Conservation (phyloP, 345 rosid species). For the Isatis tinctoria region DNA sequence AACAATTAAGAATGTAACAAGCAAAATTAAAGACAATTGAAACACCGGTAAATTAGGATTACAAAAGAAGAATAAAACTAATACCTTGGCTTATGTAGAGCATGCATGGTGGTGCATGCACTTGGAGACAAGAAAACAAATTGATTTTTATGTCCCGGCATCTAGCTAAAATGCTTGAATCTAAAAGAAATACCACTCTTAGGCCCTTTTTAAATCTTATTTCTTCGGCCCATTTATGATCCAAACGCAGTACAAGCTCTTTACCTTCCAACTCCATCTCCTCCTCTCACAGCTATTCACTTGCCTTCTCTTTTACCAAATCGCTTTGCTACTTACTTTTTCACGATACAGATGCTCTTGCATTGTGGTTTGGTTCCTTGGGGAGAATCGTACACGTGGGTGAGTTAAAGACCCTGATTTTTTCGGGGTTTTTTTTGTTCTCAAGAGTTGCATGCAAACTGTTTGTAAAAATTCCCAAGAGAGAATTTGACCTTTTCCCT, state of each 20-base stretch:
- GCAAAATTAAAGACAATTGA: neutral
- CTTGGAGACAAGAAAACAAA: neutral
- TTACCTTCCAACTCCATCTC: neutral
- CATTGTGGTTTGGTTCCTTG: neutral
- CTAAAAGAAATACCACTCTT: too few relatives aligned
- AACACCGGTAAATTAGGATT: neutral
- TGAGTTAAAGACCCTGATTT: neutral
- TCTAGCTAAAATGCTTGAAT: too few relatives aligned
- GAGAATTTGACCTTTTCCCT: neutral
- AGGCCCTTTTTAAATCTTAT: neutral
- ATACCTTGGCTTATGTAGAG: neutral
- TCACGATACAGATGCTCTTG: neutral
- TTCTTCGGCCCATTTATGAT: constrained; percentile 19
- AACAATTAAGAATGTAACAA: neutral
- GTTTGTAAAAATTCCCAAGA: constrained; percentile 27
- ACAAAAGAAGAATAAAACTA: neutral
- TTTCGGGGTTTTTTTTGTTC: neutral
- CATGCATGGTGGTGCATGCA: neutral
- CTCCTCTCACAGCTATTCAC: neutral
- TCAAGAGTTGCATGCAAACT: constrained; percentile 1
- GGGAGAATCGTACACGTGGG: neutral
- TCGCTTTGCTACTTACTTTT: neutral
- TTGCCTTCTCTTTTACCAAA: neutral
- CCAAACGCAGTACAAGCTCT: neutral
- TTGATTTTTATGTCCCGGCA: neutral